These are phyloP conservation scores for Mrakia frigida DNA, from an alignment of 768 basidiomycete genomes.

Conservation along the genomic window DNA sequence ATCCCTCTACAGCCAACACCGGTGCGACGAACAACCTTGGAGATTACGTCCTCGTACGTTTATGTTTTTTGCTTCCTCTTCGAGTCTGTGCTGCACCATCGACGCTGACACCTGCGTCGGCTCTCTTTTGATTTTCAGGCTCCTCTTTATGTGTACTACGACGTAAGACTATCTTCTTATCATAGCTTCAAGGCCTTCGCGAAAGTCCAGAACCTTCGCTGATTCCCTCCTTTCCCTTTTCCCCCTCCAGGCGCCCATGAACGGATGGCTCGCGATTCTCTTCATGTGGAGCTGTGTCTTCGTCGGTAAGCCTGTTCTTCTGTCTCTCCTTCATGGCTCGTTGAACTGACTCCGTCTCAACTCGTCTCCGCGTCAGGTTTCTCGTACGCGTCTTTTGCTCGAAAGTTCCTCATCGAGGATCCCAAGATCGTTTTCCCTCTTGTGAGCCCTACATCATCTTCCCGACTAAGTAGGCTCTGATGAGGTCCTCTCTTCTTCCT, in stretches of 20 bases:
- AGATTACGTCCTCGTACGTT: constrained; percentile 17
- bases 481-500: no score
- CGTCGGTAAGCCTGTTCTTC: not conserved
- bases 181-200: no score
- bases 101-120: no score
- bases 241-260: not conserved
- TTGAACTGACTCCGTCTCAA: not conserved
- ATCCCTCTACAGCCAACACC: no score
- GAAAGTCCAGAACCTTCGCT: no score
- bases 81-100: no score
- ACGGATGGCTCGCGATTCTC: constrained; percentile 22
- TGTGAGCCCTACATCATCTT: no score
- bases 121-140: not conserved
- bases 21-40: constrained; percentile 23
- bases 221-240: no score
- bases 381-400: constrained; percentile 12
- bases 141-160: constrained; percentile 9
- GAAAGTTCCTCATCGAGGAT: constrained; percentile 16
- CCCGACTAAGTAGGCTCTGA: no score
- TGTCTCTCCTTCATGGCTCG: not conserved
- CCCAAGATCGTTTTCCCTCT: constrained; percentile 19
- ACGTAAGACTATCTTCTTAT: not conserved
- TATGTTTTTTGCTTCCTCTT: no score
- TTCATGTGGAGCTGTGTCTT: constrained; percentile 11
- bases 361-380: not conserved